Conservation (phyloP, 2,329 filamentous ascomycete species). For the Thielaviopsis punctulata region DNA sequence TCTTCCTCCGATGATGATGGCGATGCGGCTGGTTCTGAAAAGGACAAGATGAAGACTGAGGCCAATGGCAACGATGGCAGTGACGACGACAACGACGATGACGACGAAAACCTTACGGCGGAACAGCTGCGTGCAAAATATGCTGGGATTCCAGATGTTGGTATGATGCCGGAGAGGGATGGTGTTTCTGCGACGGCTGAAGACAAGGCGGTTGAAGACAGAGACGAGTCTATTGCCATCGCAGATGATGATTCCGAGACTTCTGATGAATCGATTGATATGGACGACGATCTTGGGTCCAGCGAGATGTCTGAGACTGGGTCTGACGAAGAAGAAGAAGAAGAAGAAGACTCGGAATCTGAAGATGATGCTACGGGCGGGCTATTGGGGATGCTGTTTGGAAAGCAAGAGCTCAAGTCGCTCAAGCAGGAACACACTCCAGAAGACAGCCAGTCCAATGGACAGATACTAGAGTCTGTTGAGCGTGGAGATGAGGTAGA, state of each 20-base stretch:
- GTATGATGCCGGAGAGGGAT: slow-evolving; percentile 10
- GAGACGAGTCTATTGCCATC: background rate
- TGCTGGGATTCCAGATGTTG: slow-evolving; percentile 39
- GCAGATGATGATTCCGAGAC: slow-evolving; percentile 16
- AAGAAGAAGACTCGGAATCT: slow-evolving; percentile 21
- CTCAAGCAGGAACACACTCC: slow-evolving; percentile 24
- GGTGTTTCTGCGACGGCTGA: background rate
- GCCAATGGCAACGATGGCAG: too few relatives aligned
- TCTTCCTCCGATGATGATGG: too few relatives aligned
- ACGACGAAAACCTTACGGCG: slow-evolving; percentile 49
- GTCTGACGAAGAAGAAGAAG: slow-evolving; percentile 29
- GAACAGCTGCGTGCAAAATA: slow-evolving; percentile 56
- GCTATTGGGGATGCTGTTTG: slow-evolving; percentile 40
- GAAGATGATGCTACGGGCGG: slow-evolving; percentile 27
- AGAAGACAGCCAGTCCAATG: slow-evolving; percentile 2
- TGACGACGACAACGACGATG: too few relatives aligned
- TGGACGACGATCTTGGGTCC: slow-evolving; percentile 21
- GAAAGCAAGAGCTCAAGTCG: slow-evolving; percentile 37
- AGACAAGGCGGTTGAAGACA: slow-evolving; percentile 4
- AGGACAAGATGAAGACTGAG: slow-evolving; percentile 42
- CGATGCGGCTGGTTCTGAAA: slow-evolving; percentile 45
- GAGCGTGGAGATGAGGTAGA: background rate
- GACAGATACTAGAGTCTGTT: background rate
- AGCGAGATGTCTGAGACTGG: slow-evolving; percentile 30
- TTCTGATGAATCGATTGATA: slow-evolving; percentile 25